Base-by-base conservation (phyloP, 176 grass and related monocot genomes). In the Carex parvula region DNA sequence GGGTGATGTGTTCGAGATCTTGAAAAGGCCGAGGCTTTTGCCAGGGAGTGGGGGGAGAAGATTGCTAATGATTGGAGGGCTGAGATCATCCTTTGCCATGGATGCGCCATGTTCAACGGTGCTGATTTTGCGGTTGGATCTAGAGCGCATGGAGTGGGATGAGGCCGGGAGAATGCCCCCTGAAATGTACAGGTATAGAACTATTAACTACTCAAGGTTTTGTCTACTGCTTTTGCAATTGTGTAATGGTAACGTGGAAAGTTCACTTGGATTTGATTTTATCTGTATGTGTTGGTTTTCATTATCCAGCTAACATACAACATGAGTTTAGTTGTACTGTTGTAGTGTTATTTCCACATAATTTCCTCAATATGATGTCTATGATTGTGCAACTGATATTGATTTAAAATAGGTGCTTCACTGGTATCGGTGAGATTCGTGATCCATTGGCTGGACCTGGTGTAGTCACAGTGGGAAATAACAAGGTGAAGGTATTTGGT, bases 401-500 rank as follows among this genome's bases (percentile, higher is more conserved):
- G 24, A 57, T 17, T 17, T 1, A 64, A 64, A 64, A 48, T 44
- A 83, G 93, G 1, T 96, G 97, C 84, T 99, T 99, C 77, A 89
- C 93, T 1, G 96, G 96, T 81, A 87, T 87, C 1, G 89, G 87
- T 0, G 88, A 89, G 60, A 83, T 17, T 80, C 61, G 7, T 87
- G 88, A 83, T 69, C 73, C 21, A 84, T 48, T 26, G 61, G 73
- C 15, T 5, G 85, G 32, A 70, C 68, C 88, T 0, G 42, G 84
- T 0, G 62, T 84, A 1, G 50, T 85, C 1, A 65, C 70, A 0
- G 93, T 86, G 0, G 91, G 90, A 11, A 95, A 99, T 83, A 99
- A 94, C 17, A 99, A 99, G 91, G 97, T 99, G 15, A 99, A 99
- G 88, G 97, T 99, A 8, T 99, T 99, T 11, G 97, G 97, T 2